These are phyloP conservation scores for Dactylellina leptospora DNA, from an alignment of 2,329 filamentous ascomycete genomes.

Conservation along the genomic window DNA sequence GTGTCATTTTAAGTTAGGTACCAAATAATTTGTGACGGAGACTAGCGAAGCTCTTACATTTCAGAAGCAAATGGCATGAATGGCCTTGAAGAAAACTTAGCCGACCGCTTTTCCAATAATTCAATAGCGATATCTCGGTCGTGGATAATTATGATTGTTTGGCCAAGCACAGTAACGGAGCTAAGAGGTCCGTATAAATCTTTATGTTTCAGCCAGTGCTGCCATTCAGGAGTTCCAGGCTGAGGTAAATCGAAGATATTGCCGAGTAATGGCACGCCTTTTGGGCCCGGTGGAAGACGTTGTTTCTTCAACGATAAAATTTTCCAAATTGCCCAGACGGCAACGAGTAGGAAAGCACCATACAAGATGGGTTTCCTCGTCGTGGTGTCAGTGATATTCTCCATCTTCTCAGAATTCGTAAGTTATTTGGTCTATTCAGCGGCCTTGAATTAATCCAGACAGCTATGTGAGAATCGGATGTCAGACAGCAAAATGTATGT, in stretches of 20 bases:
- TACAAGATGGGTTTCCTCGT: too few relatives aligned
- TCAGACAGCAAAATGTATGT: too few relatives aligned
- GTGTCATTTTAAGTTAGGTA: neutral
- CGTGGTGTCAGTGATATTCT: too few relatives aligned
- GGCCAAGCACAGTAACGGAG: conserved; percentile 62
- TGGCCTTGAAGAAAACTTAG: conserved; percentile 60
- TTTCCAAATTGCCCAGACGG: too few relatives aligned
- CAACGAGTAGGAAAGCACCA: too few relatives aligned
- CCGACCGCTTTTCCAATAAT: conserved; percentile 60
- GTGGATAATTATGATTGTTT: conserved; percentile 62
- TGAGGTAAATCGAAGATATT: conserved; percentile 30
- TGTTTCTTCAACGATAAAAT: too few relatives aligned
- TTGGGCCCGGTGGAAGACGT: conserved; percentile 31
- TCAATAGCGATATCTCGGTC: conserved; percentile 60
- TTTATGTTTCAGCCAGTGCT: conserved; percentile 62
- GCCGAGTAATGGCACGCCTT: conserved; percentile 16
- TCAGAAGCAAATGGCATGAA: conserved; percentile 56
- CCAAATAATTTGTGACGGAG: neutral
- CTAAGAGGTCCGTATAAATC: conserved; percentile 60
- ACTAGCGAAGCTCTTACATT: neutral
- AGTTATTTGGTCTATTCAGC: too few relatives aligned
- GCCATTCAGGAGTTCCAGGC: conserved; percentile 59
- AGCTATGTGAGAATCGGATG: too few relatives aligned
- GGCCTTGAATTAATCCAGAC: too few relatives aligned
- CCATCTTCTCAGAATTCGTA: too few relatives aligned